Evolutionary conservation across 2,329 filamentous ascomycete genomes (phyloP).

Genomic region (Aspergillus tamarii): DNA sequence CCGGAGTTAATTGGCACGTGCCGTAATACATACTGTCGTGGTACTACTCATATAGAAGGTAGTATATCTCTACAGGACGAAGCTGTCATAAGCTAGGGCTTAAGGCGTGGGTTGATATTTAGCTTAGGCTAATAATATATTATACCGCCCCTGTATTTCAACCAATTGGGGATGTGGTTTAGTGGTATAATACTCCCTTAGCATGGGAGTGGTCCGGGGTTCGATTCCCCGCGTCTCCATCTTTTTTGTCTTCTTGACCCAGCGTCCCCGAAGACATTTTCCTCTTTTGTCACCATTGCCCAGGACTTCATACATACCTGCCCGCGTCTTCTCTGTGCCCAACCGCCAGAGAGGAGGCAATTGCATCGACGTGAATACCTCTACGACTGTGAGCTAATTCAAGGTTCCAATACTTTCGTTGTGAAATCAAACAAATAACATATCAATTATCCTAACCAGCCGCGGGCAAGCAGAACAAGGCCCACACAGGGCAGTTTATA

Average conservation of each 20-base stretch:
- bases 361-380: not conserved
- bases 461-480: not conserved
- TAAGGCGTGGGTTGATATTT: no score
- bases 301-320: not conserved
- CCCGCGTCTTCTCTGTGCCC: no score
- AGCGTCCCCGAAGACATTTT: no score
- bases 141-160: not conserved
- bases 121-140: rapidly evolving
- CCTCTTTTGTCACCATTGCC: not conserved
- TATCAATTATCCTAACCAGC: not conserved
- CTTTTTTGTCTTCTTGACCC: not conserved
- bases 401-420: not conserved
- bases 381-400: not conserved
- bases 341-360: not conserved
- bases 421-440: not conserved
- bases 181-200: slow-evolving; percentile 7
- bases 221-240: slow-evolving; percentile 8
- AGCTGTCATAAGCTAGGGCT: no score
- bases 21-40: no score
- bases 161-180: slow-evolving; percentile 5
- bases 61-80: no score
- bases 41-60: no score
- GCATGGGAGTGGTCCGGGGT: slow-evolving; percentile 7
- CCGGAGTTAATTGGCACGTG: no score
- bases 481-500: not conserved